phyloP scores from a whole-genome alignment of 331 rosid species.

The Stylosanthes scabra region DNA sequence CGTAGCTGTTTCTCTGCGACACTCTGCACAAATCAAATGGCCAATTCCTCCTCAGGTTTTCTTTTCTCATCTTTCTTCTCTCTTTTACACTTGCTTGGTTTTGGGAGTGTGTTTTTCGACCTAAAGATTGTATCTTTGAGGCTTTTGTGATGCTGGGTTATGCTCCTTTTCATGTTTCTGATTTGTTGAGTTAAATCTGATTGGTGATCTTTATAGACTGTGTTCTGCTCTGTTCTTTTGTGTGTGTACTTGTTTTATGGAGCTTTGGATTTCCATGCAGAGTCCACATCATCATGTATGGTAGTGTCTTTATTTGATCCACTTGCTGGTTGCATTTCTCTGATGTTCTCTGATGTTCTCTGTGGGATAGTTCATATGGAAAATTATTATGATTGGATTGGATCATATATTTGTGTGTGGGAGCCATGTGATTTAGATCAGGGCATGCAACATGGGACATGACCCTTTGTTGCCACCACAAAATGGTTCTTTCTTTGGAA shows the following conservation, averaged over 20 bases:
- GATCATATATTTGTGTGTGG: slow-evolving; percentile 20
- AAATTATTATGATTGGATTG: slow-evolving; percentile 33
- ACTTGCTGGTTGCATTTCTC: slow-evolving; percentile 18
- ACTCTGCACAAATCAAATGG: slow-evolving; percentile 54
- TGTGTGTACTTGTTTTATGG: slow-evolving; percentile 14
- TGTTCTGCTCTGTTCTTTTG: slow-evolving; percentile 8
- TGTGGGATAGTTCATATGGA: slow-evolving; percentile 21
- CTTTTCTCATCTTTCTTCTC: slow-evolving; percentile 36
- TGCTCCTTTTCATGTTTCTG: neutral
- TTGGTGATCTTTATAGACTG: slow-evolving; percentile 26
- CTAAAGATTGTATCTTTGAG: slow-evolving; percentile 48
- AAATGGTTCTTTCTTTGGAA: slow-evolving; percentile 12
- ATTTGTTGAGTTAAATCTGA: slow-evolving; percentile 36
- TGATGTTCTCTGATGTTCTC: too few relatives aligned
- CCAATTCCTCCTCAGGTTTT: slow-evolving; percentile 60
- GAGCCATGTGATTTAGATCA: slow-evolving; percentile 26
- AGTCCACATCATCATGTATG: slow-evolving; percentile 27
- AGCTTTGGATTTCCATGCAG: slow-evolving; percentile 38
- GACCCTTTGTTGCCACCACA: slow-evolving; percentile 10
- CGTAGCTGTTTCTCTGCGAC: slow-evolving; percentile 20
- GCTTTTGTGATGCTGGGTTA: slow-evolving; percentile 25
- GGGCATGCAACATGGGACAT: slow-evolving; percentile 19
- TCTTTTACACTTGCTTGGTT: slow-evolving; percentile 3
- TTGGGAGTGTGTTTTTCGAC: slow-evolving; percentile 28
- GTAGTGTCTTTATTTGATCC: slow-evolving; percentile 10